phyloP scores from a whole-genome alignment of 2,329 filamentous ascomycete species.

The Lecanicillium sp. region DNA sequence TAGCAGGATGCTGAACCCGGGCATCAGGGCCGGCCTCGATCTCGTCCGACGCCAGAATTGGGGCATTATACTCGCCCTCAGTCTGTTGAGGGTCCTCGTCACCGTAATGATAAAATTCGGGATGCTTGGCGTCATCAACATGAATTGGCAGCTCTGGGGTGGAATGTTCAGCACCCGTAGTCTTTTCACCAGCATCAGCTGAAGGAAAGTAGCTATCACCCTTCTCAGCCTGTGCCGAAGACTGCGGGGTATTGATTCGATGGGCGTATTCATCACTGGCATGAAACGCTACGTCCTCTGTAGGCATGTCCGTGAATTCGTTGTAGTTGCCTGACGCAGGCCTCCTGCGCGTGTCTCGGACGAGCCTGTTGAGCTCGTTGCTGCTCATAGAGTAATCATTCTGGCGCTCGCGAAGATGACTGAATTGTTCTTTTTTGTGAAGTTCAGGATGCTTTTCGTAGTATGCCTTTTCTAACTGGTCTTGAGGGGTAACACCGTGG shows the following conservation, averaged over 20 bases:
- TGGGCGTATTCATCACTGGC: conserved; percentile 78
- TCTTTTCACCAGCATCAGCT: not conserved
- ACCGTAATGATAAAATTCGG: conserved; percentile 29
- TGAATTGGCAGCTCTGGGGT: conserved; percentile 58
- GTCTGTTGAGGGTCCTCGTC: conserved; percentile 41
- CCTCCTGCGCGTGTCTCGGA: conserved; percentile 58
- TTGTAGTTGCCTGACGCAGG: conserved; percentile 49
- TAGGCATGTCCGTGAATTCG: conserved; percentile 64
- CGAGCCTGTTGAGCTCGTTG: conserved; percentile 83
- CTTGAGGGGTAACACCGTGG: conserved; percentile 65
- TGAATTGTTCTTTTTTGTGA: conserved; percentile 62
- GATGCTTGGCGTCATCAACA: conserved; percentile 52
- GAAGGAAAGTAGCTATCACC: conserved; percentile 3
- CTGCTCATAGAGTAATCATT: conserved; percentile 79
- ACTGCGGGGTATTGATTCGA: conserved; percentile 62
- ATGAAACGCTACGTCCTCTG: conserved; percentile 83
- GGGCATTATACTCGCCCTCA: conserved; percentile 58
- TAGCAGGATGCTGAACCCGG: conserved; percentile 67
- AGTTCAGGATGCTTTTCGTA: conserved; percentile 87
- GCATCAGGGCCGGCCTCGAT: conserved; percentile 63
- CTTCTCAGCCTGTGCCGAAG: conserved; percentile 21
- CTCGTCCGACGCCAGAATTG: conserved; percentile 86
- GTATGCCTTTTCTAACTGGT: conserved; percentile 86
- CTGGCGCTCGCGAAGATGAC: conserved; percentile 45
- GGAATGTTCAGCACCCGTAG: conserved; percentile 16